A percentile compares a stretch with the other conserved stretches of the same genome.
Conservation (phyloP, 495 filamentous ascomycete genomes). For the Hypomontagnella monticulosa region DNA sequence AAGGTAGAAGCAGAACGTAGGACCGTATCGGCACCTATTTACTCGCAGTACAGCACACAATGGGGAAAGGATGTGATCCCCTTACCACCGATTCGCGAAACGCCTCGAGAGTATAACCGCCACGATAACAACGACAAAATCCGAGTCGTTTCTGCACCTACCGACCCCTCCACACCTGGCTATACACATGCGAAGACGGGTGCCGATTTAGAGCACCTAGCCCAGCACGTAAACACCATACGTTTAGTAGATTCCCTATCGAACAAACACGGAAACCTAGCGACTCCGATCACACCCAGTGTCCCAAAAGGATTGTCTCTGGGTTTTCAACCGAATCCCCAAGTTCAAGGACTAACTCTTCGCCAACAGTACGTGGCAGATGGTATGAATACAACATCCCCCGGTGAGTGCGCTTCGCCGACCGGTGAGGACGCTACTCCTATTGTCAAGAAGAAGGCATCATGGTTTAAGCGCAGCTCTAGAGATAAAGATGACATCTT, state of each 20-base stretch:
- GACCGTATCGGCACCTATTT: conserved; percentile 65
- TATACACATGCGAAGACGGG: conserved; percentile 39
- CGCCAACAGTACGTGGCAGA: conserved; percentile 38
- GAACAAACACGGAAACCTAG: conserved; percentile 25
- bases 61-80: conserved; percentile 50
- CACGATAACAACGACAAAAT: conserved; percentile 41
- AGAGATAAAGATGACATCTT: conserved; percentile 51
- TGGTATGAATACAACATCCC: conserved; percentile 19
- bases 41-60: conserved; percentile 47
- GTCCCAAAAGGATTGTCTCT: conserved; percentile 62
- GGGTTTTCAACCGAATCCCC: conserved; percentile 22
- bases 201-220: conserved; percentile 48
- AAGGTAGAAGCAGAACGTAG: conserved; percentile 50
- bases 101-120: conserved; percentile 43
- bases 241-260: conserved; percentile 58
- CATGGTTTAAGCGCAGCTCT: conserved; percentile 71
- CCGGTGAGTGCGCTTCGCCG: conserved; percentile 1
- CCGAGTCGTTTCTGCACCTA: conserved; percentile 45
- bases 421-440: background rate
- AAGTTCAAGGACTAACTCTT: conserved; percentile 14
- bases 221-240: conserved; percentile 57
- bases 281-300: conserved; percentile 57
- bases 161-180: conserved; percentile 29
- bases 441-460: conserved; percentile 64
- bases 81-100: conserved; percentile 65